Evolutionary conservation across 1,139 yeast species (phyloP), one percentile per base, ranked within the genome.

Genomic region (Pichia sp.): DNA sequence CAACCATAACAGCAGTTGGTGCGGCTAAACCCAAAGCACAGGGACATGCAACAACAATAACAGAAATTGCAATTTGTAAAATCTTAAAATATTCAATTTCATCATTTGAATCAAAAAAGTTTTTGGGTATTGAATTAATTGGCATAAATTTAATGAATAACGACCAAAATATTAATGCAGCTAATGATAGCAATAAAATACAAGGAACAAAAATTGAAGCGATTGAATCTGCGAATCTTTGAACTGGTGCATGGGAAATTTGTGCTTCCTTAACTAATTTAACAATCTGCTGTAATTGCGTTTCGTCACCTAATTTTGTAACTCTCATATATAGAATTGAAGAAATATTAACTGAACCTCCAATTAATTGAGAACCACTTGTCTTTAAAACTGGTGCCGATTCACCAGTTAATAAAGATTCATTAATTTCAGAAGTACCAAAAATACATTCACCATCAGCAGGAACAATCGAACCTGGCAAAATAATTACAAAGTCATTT

Each of bases 1-100:
- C 99, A 5, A 93, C 99, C 97, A 93, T 91, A 5, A 95, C 88
- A 0, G 99, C 99, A 1, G 99, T 93, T 0, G 99, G 99, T 0
- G 99, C 96, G 10, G 97, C 97, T 50, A 93, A 75, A 1, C 99
- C 99, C 34, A 93, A 73, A 0, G 98, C 98, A 76, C 98, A 93
- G 0, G 99, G 99, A 70, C 99, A 93, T 0, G 99, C 99, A 47
- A 93, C 97, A 14, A 93, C 96, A 59, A 93, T 80, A 10, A 93
- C 99, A 5, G 96, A 84, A 42, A 95, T 93, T n/a, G 96, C 86
- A 48, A 91, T 75, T 62, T 87, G 83, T 54, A 93, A 70, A 63
- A 67, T 56, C 36, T 53, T 60, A 7, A 64, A 96, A 82, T 30
- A 69, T 80, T 84, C 59, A 80, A 77, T 28, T 14, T 57, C 77